Conservation (phyloP, 768 basidiomycete genomes). For the Pleurotus eryngii region DNA sequence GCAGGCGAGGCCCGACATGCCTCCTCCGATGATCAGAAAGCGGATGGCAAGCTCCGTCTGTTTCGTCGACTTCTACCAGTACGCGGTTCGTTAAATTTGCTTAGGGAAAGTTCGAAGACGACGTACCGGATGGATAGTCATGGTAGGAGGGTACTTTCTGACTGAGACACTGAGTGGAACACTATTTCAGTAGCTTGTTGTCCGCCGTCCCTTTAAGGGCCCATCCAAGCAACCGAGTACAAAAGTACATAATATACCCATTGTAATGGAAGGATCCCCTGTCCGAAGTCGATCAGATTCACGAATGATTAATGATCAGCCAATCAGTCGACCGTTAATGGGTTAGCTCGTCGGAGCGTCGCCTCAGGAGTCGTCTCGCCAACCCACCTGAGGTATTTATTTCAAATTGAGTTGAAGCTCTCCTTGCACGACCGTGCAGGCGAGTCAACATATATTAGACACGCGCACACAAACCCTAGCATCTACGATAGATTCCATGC, state of each 20-base stretch:
- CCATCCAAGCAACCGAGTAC: too few species aligned
- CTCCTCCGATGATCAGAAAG: constrained; percentile 37
- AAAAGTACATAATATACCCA: too few species aligned
- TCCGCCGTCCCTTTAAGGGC: not conserved
- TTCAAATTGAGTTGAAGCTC: too few species aligned
- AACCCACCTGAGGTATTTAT: not conserved
- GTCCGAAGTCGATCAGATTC: too few species aligned
- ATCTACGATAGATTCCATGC: constrained; percentile 53
- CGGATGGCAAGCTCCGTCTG: constrained; percentile 24
- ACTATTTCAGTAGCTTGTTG: not conserved
- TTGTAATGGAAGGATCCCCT: not conserved
- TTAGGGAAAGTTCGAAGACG: not conserved
- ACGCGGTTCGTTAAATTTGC: not conserved
- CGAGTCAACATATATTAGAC: too few species aligned
- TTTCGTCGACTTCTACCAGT: constrained; percentile 10
- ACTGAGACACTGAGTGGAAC: too few species aligned
- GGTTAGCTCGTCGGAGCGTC: too few species aligned
- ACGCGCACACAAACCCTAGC: constrained; percentile 22
- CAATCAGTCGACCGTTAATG: too few species aligned
- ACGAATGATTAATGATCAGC: too few species aligned
- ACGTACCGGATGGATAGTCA: constrained; percentile 7
- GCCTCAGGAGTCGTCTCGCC: not conserved
- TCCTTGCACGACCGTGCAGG: too few species aligned
- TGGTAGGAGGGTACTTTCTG: not conserved
- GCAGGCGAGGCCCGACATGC: constrained; percentile 50